These are phyloP conservation scores for Datisca glomerata DNA, from an alignment of 306 rosid genomes.

Conservation along the genomic window DNA sequence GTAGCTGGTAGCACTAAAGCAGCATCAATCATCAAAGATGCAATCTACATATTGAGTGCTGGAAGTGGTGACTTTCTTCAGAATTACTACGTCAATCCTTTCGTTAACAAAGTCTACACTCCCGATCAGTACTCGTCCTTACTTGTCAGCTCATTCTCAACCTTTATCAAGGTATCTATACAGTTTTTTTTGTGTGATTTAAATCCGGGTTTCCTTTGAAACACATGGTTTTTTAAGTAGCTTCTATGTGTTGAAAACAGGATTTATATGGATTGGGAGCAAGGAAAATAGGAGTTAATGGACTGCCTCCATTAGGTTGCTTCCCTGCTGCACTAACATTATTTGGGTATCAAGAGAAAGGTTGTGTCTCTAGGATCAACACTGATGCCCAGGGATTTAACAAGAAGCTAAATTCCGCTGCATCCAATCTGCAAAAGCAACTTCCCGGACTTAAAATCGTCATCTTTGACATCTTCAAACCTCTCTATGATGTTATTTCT, in stretches of 20 bases:
- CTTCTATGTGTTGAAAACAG: conserved; percentile 20
- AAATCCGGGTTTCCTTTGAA: not conserved
- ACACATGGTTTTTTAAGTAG: not conserved
- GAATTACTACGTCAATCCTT: conserved; percentile 73
- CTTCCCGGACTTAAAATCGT: conserved; percentile 64
- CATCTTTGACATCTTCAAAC: conserved; percentile 66
- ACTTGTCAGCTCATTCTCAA: conserved; percentile 40
- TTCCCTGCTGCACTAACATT: conserved; percentile 61
- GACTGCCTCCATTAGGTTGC: conserved; percentile 95
- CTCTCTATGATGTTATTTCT: conserved; percentile 51
- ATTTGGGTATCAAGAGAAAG: conserved; percentile 45
- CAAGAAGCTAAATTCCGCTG: conserved; percentile 54
- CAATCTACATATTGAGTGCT: conserved; percentile 65
- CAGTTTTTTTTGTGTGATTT: not conserved
- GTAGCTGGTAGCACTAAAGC: conserved; percentile 74
- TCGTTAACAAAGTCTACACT: conserved; percentile 38
- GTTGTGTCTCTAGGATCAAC: conserved; percentile 65
- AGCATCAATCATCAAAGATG: conserved; percentile 53
- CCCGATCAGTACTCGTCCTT: conserved; percentile 46
- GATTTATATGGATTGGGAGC: conserved; percentile 68
- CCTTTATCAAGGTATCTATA: conserved; percentile 47
- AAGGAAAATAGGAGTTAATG: conserved; percentile 80
- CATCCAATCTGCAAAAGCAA: conserved; percentile 55
- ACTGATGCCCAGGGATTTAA: conserved; percentile 65
- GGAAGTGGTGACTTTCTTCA: conserved; percentile 77